These are phyloP conservation scores for Backusella luteola DNA, from an alignment of 192 early-diverging fungal genomes.

Conservation along the genomic window DNA sequence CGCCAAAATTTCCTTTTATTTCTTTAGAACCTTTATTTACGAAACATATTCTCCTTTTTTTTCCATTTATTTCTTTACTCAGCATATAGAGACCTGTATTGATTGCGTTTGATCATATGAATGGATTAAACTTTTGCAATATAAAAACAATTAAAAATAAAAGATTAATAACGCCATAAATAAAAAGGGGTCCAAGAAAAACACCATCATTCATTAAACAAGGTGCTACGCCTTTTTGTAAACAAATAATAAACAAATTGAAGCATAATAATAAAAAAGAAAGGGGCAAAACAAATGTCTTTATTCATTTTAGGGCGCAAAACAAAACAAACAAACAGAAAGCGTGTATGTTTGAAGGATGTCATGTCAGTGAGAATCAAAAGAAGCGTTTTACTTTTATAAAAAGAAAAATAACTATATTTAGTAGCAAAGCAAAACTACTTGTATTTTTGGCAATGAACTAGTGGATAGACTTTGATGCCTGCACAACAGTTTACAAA, in stretches of 20 bases:
- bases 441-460: too few species aligned
- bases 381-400: too few species aligned
- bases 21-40: neutral
- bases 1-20: neutral
- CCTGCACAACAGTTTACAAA: too few species aligned
- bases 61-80: neutral
- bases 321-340: neutral
- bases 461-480: too few species aligned
- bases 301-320: neutral
- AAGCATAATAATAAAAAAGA: neutral
- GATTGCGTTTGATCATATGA: neutral
- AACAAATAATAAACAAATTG: neutral
- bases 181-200: neutral
- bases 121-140: neutral
- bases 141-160: neutral
- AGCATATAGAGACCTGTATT: neutral
- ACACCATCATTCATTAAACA: too few species aligned
- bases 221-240: neutral
- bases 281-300: neutral
- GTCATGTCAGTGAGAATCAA: neutral
- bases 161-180: neutral
- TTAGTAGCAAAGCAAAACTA: too few species aligned
- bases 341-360: too few species aligned
- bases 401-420: too few species aligned
- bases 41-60: neutral